A percentile compares a stretch with the other conserved stretches of the same genome.
These are phyloP conservation scores for Neofusicoccum parvum DNA, from an alignment of 2,329 filamentous ascomycete genomes.

Conservation along the genomic window DNA sequence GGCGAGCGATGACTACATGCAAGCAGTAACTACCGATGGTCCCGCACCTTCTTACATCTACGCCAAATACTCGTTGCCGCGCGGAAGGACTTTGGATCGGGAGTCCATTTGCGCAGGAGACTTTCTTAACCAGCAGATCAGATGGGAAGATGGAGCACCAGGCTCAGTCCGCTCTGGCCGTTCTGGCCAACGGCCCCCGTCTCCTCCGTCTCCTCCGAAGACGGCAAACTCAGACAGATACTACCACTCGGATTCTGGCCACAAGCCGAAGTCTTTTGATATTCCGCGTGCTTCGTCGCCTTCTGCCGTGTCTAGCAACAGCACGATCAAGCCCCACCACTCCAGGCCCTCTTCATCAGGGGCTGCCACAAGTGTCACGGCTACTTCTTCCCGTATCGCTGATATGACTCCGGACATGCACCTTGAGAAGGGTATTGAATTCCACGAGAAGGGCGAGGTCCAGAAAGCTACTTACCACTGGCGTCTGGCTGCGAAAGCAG, in stretches of 20 bases:
- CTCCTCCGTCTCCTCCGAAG: conserved; percentile 43
- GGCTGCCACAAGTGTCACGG: conserved; percentile 12
- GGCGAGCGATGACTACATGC: conserved; percentile 68
- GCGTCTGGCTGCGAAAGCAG: conserved; percentile 81
- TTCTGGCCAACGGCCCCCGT: conserved; percentile 34
- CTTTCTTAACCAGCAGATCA: conserved; percentile 53
- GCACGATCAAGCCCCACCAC: conserved; percentile 41
- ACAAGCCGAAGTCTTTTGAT: conserved; percentile 28
- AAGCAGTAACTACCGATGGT: conserved; percentile 54
- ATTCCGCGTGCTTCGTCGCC: conserved; percentile 29
- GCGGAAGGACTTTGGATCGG: conserved; percentile 77
- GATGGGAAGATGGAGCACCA: conserved; percentile 57
- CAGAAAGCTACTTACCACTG: conserved; percentile 97
- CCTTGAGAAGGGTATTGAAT: conserved; percentile 83
- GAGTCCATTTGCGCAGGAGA: conserved; percentile 43
- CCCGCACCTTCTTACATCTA: conserved; percentile 79
- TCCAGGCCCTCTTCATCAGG: conserved; percentile 15
- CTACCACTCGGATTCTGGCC: not conserved
- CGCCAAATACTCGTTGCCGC: conserved; percentile 79
- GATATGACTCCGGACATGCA: conserved; percentile 86
- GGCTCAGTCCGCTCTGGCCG: conserved; percentile 20
- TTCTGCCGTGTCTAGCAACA: conserved; percentile 46
- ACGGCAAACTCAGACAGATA: conserved; percentile 24
- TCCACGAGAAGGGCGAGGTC: conserved; percentile 83
- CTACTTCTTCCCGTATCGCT: conserved; percentile 45